These are phyloP conservation scores for Termitomyces sp. DNA, from an alignment of 768 basidiomycete species.

Conservation along the genomic window DNA sequence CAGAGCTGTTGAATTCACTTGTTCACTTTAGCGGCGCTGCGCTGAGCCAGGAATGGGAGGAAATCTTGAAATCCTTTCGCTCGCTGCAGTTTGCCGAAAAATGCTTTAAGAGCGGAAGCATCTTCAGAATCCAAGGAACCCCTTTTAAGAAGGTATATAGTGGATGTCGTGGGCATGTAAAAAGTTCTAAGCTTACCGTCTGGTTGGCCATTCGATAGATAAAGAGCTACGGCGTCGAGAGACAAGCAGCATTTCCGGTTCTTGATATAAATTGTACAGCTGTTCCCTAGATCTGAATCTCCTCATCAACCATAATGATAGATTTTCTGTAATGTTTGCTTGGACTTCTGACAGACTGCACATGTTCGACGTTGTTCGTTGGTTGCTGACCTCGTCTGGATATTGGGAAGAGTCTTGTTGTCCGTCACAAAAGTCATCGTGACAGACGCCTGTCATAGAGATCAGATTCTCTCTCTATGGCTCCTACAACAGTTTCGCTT, in stretches of 20 bases:
- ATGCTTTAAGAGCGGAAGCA: not conserved
- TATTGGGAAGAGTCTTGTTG: too few relatives aligned
- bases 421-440: too few relatives aligned
- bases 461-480: too few relatives aligned
- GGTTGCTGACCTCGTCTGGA: not conserved
- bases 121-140: too few relatives aligned
- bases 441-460: too few relatives aligned
- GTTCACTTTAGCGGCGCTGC: not conserved
- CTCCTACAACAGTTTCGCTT: too few relatives aligned
- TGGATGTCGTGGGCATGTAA: not conserved
- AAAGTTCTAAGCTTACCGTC: not conserved
- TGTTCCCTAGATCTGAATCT: not conserved
- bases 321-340: not conserved
- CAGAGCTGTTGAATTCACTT: not conserved
- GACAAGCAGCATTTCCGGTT: not conserved
- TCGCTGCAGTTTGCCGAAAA: not conserved
- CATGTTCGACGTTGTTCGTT: not conserved
- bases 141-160: too few relatives aligned
- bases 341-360: not conserved
- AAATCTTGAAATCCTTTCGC: not conserved
- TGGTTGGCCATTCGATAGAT: not conserved
- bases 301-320: not conserved
- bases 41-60: not conserved
- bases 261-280: too few relatives aligned
- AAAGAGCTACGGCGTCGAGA: not conserved